A percentile compares a stretch with the other conserved stretches of the same genome.
Conservation (phyloP, 164 flowering plant genomes). For the Nelumbo lutea region DNA sequence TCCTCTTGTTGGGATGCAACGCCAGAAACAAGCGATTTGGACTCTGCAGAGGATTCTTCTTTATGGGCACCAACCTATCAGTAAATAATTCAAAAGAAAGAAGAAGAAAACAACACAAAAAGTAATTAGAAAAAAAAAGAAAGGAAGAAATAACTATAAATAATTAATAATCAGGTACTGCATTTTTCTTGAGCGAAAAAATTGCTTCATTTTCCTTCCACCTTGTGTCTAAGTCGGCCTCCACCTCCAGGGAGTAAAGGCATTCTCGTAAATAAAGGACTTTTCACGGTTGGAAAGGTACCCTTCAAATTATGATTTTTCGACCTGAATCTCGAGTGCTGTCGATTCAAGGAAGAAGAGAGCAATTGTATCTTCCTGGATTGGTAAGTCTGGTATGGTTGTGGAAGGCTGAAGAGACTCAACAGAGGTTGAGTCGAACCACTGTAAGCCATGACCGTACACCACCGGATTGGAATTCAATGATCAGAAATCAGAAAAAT, state of each 20-base stretch:
- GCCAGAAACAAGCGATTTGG: conserved; percentile 29
- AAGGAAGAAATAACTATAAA: neutral
- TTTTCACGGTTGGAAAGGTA: neutral
- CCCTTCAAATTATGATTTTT: neutral
- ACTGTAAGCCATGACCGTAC: conserved; percentile 24
- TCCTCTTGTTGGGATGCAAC: conserved; percentile 33
- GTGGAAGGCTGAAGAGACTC: conserved; percentile 9
- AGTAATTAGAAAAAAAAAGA: neutral
- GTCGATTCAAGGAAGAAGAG: conserved; percentile 4
- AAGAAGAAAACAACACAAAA: neutral
- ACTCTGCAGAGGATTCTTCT: conserved; percentile 32
- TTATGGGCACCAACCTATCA: conserved; percentile 28
- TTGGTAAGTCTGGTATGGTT: neutral
- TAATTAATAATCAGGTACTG: neutral
- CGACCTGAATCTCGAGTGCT: neutral
- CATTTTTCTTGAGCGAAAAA: neutral
- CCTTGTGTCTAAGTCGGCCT: conserved; percentile 3
- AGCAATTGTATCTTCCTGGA: conserved; percentile 12
- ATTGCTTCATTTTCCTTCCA: neutral
- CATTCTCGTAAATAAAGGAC: neutral
- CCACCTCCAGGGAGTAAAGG: conserved; percentile 4
- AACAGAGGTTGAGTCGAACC: conserved; percentile 18
- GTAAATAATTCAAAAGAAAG: conserved; percentile 4
- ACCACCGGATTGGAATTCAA: no score
- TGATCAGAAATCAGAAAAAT: no score